Base-by-base conservation (phyloP, 192 early-diverging fungal species). In the Coemansia sp. region DNA sequence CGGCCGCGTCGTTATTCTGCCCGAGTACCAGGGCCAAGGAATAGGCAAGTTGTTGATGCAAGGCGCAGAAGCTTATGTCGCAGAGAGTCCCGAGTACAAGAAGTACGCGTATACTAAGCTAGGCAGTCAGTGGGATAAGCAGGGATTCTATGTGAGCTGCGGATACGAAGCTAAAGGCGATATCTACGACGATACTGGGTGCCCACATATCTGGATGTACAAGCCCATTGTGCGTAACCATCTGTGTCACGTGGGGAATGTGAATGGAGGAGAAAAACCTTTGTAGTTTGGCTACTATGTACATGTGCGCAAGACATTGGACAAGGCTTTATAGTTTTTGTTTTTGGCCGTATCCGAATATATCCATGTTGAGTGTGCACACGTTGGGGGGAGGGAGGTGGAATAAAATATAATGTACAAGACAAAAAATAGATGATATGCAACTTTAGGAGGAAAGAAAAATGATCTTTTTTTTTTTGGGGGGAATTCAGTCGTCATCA, bases 111-210 rank as follows among this genome's bases (percentile, higher is more conserved):
- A 39, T 39, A 49, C 47, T 27, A 72, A 77, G 43, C 68, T 82
- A 5, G 75, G 80, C 16, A 82, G 80, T 47, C 80, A 82, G 70
- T 65, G 18, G 36, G 75, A 78, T 34, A 82, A 82, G 22, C 76
- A 49, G 11, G 44, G 34, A 33, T 82, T 82, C 65, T 82, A 82
- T 41, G 72, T 69, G 20, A 74, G 62, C 40, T 77, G 75, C 33
- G 80, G 80, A 4, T 82, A 74, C 31, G 50, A 53, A 58, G 65
- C 71, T 3, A 66, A 61, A 6, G 80, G 75, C 31, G 69, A 72
- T 3, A 36, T 82, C 5, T 82, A 74, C 47, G 75, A 82, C 29
- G 75, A 78, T 15, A 39, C 62, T 3, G 80, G 75, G 15, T 68
- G 61, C 24, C 80, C 80, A 1, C 80, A 82, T 40, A 61, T 82